phyloP scores from a whole-genome alignment of 495 filamentous ascomycete genomes.

The Penicillium dipodomyicola region DNA sequence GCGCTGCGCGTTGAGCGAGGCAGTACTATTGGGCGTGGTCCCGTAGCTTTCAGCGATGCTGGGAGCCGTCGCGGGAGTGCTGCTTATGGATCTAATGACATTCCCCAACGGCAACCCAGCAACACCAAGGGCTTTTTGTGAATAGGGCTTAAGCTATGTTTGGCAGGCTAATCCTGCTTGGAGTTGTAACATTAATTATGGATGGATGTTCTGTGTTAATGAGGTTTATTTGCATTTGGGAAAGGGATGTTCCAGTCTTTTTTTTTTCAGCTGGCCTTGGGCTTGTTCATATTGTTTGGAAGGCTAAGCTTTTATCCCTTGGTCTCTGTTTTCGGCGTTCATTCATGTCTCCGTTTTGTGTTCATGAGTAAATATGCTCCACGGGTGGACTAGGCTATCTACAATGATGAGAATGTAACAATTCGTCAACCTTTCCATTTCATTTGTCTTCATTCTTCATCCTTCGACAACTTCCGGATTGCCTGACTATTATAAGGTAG shows the following conservation, averaged over 20 bases:
- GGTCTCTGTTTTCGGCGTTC: constrained; percentile 14
- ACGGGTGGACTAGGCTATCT: constrained; percentile 14
- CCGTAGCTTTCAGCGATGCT: constrained; percentile 39
- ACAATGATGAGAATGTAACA: constrained; percentile 14
- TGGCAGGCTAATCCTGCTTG: constrained; percentile 21
- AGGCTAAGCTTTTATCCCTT: constrained; percentile 11
- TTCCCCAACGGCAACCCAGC: constrained; percentile 46
- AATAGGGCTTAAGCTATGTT: constrained; percentile 23
- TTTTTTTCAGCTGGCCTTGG: constrained; percentile 13
- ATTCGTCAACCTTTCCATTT: not conserved
- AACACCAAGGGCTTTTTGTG: constrained; percentile 52
- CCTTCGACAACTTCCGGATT: not conserved
- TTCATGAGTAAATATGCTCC: constrained; percentile 19
- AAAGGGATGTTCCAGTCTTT: constrained; percentile 16
- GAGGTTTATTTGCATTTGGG: constrained; percentile 27
- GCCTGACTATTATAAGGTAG: not conserved
- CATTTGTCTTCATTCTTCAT: not conserved
- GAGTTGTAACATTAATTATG: constrained; percentile 18
- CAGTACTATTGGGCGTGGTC: constrained; percentile 33
- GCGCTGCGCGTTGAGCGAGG: constrained; percentile 63
- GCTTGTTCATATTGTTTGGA: constrained; percentile 24
- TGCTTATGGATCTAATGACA: constrained; percentile 37
- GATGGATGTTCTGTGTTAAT: constrained; percentile 9
- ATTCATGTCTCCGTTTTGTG: constrained; percentile 1
- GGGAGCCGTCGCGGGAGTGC: constrained; percentile 43